Conservation (phyloP, 164 flowering plant species). For the Litsea cubeba region DNA sequence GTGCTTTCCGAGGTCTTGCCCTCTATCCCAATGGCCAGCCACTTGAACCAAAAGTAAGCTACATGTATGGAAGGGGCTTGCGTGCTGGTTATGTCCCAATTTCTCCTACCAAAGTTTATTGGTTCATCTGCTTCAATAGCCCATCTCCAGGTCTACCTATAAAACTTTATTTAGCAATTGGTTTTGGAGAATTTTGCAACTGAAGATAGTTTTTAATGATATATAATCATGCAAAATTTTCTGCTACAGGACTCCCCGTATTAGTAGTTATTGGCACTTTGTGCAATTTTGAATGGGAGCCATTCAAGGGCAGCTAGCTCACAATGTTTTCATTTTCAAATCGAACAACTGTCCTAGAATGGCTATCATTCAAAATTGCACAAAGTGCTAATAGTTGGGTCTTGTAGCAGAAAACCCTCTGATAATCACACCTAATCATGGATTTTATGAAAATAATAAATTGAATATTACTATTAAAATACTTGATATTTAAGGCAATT, state of each 20-base stretch:
- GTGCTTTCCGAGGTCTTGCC: constrained; percentile 87
- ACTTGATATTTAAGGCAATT: background rate
- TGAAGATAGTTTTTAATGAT: background rate
- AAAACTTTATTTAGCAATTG: background rate
- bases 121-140: constrained; percentile 91
- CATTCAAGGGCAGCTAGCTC: too few species aligned
- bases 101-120: constrained; percentile 80
- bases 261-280: too few species aligned
- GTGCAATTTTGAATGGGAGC: background rate
- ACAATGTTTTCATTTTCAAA: too few species aligned
- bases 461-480: background rate
- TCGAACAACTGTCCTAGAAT: too few species aligned
- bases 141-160: constrained; percentile 60
- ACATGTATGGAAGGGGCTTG: constrained; percentile 80
- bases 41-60: constrained; percentile 57
- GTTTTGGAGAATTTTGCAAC: background rate
- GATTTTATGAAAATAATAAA: background rate
- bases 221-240: too few species aligned
- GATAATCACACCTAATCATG: background rate
- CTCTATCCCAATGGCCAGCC: constrained; percentile 67
- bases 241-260: too few species aligned
- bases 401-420: too few species aligned
- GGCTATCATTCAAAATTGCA: too few species aligned
- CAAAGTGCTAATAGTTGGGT: too few species aligned
- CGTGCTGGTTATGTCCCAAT: constrained; percentile 88